Base-by-base conservation (phyloP, 805 yeast species). In the Cyberlindnera maritima region DNA sequence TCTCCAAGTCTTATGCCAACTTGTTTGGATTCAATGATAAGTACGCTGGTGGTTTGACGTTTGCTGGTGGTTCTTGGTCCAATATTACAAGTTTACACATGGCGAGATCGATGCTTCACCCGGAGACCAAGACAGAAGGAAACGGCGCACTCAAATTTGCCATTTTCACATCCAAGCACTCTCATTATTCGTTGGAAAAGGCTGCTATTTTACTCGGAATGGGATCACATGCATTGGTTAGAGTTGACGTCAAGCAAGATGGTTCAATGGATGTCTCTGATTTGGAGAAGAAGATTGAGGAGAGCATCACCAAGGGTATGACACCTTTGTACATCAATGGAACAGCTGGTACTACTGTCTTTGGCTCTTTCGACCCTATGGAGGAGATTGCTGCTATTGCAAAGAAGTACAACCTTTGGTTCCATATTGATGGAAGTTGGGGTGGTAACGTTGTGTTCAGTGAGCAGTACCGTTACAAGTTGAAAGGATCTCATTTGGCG, bases 391-490 rank as follows among this genome's bases (percentile, higher is more conserved):
- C 81, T 1, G 58, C 48, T 1, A 62, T 88, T 2, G 80, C 90
- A 14, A 68, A 76, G 46, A 70, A 71, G 47, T 61, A 81, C 63
- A 63, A 72, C n/a, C 43, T 80, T 8, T 88, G 95, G 92, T 76
- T 85, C 60, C 96, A 88, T 63, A 77, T 88, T 35, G 96, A 88
- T 65, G 96, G 94, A 1, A 85, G 94, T 7, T 87, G 95, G 96
- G 96, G 96, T 29, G 96, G 92, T 9, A 88, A 88, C 57, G 82
- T 85, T 10, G 73, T 86, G 0, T 88, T 88, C 67, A 81, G 88
- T 36, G 55, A 63, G 0, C 67, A 54, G 11, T 77, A 80, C 45
- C 63, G 59, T 36, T 39, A 63, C 46, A 74, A 75, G 54, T 63
- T 88, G 50, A 60, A 64, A 15, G 96, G 96, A 2, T 63, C 77